These are phyloP conservation scores for Knufia fluminis DNA, from an alignment of 2,329 filamentous ascomycete species.

Conservation along the genomic window DNA sequence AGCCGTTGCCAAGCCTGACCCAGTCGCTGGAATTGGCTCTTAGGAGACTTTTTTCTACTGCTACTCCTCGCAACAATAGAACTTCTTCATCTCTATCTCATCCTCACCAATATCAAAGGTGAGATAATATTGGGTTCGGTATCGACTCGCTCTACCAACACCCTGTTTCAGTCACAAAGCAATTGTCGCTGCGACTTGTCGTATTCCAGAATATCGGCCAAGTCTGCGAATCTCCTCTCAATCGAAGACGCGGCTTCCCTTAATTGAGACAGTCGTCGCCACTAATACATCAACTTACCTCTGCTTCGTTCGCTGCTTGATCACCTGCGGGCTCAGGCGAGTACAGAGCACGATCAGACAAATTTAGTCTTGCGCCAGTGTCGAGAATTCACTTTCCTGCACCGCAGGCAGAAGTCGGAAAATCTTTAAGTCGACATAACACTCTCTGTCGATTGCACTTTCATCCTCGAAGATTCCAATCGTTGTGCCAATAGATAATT, in stretches of 20 bases:
- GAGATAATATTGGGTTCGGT: conserved; percentile 6
- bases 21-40: neutral
- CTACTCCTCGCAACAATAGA: conserved; percentile 4
- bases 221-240: conserved; percentile 11
- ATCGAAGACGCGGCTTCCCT: conserved; percentile 23
- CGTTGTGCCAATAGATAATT: neutral
- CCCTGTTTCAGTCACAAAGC: neutral
- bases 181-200: neutral
- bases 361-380: neutral
- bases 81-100: conserved; percentile 6
- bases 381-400: neutral
- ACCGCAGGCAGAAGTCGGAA: neutral
- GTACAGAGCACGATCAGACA: neutral
- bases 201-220: neutral
- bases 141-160: conserved; percentile 10
- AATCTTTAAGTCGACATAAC: neutral
- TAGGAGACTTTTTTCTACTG: conserved; percentile 2
- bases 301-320: conserved; percentile 8
- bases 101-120: conserved; percentile 5
- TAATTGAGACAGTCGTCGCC: conserved; percentile 25
- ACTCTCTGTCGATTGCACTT: neutral
- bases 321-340: conserved; percentile 19
- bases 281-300: neutral
- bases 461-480: neutral
- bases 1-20: conserved; percentile 7